A percentile compares a stretch with the other conserved stretches of the same genome.
These are phyloP conservation scores for Gaultheria prostrata DNA, from an alignment of 148 eudicot genomes.

Conservation along the genomic window DNA sequence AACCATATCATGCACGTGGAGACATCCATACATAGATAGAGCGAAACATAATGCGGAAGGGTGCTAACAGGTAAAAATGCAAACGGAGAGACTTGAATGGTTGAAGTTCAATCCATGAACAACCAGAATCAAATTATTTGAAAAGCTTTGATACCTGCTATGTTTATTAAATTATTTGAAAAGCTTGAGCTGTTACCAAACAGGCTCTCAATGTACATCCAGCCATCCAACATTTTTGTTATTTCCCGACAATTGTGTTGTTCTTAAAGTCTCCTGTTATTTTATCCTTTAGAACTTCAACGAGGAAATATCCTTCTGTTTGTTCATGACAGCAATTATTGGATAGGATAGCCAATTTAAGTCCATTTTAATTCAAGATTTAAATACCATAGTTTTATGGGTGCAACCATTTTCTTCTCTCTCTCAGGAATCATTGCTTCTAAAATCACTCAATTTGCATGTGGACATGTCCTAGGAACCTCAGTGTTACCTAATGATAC, in stretches of 20 bases:
- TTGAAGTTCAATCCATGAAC: background rate
- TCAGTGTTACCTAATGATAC: background rate
- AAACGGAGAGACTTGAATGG: background rate
- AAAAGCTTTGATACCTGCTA: no score
- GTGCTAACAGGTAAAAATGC: background rate
- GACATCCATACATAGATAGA: background rate
- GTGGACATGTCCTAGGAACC: background rate
- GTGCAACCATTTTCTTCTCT: background rate
- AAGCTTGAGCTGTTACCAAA: background rate
- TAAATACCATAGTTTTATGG: background rate
- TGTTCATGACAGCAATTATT: background rate
- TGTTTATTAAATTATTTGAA: background rate
- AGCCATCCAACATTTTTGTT: background rate
- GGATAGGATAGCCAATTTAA: background rate
- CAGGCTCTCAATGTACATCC: background rate
- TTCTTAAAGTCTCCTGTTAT: background rate
- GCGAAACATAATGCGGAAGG: background rate
- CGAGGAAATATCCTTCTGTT: background rate
- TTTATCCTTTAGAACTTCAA: background rate
- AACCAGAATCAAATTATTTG: background rate
- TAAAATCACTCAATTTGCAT: background rate
- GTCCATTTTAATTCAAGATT: background rate
- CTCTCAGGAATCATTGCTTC: constrained; percentile 2
- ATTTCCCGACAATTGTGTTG: background rate
- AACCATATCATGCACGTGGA: background rate